Base-by-base conservation (phyloP, 1,139 yeast species). In the Hansenula anomala region DNA sequence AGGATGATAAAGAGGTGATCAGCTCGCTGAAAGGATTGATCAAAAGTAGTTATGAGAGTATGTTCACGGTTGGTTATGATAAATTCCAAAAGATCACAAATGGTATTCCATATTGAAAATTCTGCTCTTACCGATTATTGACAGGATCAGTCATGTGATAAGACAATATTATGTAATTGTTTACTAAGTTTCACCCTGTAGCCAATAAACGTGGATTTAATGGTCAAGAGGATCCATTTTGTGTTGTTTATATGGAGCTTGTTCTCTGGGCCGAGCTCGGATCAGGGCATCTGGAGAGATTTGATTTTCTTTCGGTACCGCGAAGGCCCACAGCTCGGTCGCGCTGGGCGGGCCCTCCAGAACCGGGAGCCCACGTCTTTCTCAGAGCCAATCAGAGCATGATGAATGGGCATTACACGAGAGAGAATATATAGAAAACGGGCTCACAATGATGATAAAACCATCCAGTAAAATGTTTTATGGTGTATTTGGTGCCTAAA, bases 21-120 rank as follows among this genome's bases (percentile, higher is more conserved):
- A 58, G 70, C 33, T 77, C 73, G 54, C 84, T 94, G 79, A 73
- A 86, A 47, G 73, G 79, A 2, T 74, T 94, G 62, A 82, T 94
- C 45, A 73, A 70, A 49, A 85, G 83, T 66, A 81, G 95, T 44
- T 84, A 80, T 66, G 97, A 90, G 60, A 84, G 95, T 64, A 67
- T 79, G 55, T 88, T 82, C 57, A 92, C 98, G 31, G 85, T 83
- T 61, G 97, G 97, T 18, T 94, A 94, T 60, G 99, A 94, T 59
- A 97, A 90, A 66, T 94, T 94, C 78, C 99, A 94, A 64, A 74
- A 95, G 55, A 59, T 92, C 48, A 92, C 98, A 34, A 92, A 92
- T 58, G 98, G 98, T 45, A 92, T 92, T 61, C 97, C 97, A 15
- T 90, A 89, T 33, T 51, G 28, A 16, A 11, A n/a, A n/a, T n/a